A percentile compares a stretch with the other conserved stretches of the same genome.
Conservation (phyloP, 108 stramenopile genomes). For the Cylindrotheca fusiformis region DNA sequence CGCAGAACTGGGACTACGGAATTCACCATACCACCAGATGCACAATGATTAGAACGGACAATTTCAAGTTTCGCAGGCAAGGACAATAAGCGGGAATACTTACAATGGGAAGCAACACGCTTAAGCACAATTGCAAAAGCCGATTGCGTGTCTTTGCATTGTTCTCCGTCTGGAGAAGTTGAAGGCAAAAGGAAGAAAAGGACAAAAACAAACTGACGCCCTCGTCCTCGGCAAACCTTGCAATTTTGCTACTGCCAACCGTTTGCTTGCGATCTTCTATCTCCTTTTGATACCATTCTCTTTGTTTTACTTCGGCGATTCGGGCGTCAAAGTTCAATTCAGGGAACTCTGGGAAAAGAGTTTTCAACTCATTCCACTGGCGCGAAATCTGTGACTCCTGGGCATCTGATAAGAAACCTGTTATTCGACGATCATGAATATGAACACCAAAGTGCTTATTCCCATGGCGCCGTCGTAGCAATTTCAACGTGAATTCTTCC, state of each 20-base stretch:
- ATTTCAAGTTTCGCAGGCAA: background rate
- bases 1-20: slow-evolving; percentile 47
- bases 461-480: slow-evolving; percentile 39
- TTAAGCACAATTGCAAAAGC: slow-evolving; percentile 43
- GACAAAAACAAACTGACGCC: slow-evolving; percentile 51
- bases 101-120: slow-evolving; percentile 73
- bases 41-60: slow-evolving; percentile 4
- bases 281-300: slow-evolving; percentile 51
- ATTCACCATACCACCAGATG: slow-evolving; percentile 20
- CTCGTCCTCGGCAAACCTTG: slow-evolving; percentile 56
- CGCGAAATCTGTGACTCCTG: slow-evolving; percentile 33
- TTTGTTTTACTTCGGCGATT: slow-evolving; percentile 27
- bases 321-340: slow-evolving; percentile 35
- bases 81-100: slow-evolving; percentile 19
- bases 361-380: slow-evolving; percentile 51
- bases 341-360: slow-evolving; percentile 41
- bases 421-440: slow-evolving; percentile 39
- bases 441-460: slow-evolving; percentile 64
- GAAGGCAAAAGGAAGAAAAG: slow-evolving; percentile 54
- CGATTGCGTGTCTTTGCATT: slow-evolving; percentile 25
- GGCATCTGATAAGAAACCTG: slow-evolving; percentile 33
- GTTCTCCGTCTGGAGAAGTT: slow-evolving; percentile 32
- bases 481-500: slow-evolving; percentile 60
- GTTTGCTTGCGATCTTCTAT: slow-evolving; percentile 30
- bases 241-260: slow-evolving; percentile 29